phyloP scores from a whole-genome alignment of 2,329 filamentous ascomycete species.

The Pestalotiopsis sp. region DNA sequence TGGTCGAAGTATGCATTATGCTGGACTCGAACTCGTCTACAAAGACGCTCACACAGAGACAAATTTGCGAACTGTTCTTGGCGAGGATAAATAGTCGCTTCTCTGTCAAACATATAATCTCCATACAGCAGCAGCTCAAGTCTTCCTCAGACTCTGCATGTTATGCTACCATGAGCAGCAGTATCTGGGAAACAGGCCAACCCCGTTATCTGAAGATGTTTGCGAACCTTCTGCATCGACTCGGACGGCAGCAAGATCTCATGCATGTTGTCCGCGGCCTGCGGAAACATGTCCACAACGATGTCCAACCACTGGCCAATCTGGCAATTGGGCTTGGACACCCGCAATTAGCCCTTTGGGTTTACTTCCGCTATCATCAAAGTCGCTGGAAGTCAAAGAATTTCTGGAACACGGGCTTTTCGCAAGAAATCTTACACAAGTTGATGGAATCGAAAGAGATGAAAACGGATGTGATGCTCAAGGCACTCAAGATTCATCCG shows the following conservation, averaged over 20 bases:
- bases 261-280: constrained; percentile 20
- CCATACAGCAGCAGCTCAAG: constrained; percentile 12
- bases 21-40: constrained; percentile 23
- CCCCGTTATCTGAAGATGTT: constrained; percentile 21
- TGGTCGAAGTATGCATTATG: constrained; percentile 20
- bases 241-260: constrained; percentile 27
- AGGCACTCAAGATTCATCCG: constrained; percentile 18
- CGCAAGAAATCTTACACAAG: constrained; percentile 20
- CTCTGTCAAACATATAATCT: constrained; percentile 14
- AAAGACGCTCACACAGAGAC: constrained; percentile 19
- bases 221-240: constrained; percentile 22
- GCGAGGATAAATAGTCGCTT: constrained; percentile 18
- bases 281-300: constrained; percentile 15
- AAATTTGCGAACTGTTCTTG: constrained; percentile 29
- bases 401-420: constrained; percentile 26
- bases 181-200: constrained; percentile 25
- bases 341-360: constrained; percentile 26
- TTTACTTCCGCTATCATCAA: constrained; percentile 20
- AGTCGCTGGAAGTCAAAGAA: constrained; percentile 9
- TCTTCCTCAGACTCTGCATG: neutral
- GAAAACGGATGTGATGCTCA: constrained; percentile 18
- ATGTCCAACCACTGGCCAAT: constrained; percentile 19
- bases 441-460: constrained; percentile 19
- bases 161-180: constrained; percentile 17
- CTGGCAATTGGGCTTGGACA: constrained; percentile 22